Conservation (phyloP, 106 monocot genomes). For the Acorus calamus region DNA sequence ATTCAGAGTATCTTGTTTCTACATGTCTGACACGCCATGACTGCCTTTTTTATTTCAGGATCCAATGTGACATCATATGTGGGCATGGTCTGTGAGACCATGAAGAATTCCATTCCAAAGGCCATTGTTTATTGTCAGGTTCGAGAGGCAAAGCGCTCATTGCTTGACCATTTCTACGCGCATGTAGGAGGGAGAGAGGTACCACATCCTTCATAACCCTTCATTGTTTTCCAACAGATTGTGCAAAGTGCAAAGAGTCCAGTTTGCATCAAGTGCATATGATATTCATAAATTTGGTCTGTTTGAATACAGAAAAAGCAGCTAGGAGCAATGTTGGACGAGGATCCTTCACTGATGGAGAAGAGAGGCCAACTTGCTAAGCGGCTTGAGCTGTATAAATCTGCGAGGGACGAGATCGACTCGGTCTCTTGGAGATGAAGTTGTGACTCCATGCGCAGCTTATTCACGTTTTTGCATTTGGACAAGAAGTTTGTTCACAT, state of each 20-base stretch:
- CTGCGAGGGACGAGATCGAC: constrained; percentile 25
- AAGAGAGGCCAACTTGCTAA: constrained; percentile 16
- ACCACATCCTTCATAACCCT: background rate
- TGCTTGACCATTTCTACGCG: constrained; percentile 53
- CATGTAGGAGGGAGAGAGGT: constrained; percentile 60
- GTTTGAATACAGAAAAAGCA: constrained; percentile 13
- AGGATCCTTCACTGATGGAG: constrained; percentile 38
- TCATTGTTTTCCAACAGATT: background rate
- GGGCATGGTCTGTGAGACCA: constrained; percentile 47
- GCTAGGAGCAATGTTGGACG: constrained; percentile 19
- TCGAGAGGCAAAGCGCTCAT: constrained; percentile 55
- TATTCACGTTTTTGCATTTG: no score
- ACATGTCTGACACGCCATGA: background rate
- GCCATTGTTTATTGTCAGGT: constrained; percentile 60
- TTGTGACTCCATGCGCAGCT: no score
- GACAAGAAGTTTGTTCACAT: no score
- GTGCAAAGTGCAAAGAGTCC: no score
- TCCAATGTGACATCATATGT: constrained; percentile 40
- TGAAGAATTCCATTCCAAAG: constrained; percentile 56
- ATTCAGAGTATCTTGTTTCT: background rate
- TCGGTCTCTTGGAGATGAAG: no score
- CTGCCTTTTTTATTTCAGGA: constrained; percentile 13
- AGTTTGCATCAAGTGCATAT: no score
- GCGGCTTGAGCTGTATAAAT: constrained; percentile 27
- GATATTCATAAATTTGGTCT: no score